Evolutionary conservation across 495 filamentous ascomycete genomes (phyloP).

Genomic region (Glutinoglossum americanum): DNA sequence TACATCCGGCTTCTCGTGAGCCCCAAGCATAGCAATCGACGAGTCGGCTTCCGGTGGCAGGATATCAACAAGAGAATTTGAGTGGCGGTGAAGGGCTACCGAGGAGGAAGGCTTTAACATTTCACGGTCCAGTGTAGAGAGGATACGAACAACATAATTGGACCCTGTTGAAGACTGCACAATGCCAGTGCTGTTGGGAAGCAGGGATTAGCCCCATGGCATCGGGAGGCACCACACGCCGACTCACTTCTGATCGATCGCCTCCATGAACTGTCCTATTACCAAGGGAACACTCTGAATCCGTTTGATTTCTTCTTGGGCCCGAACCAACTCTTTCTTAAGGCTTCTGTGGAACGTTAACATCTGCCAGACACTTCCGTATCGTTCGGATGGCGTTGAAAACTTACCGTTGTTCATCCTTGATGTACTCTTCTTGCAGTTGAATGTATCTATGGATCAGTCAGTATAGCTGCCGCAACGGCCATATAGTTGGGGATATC

Average conservation of each 20-base stretch:
- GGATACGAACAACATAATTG: slow-evolving; percentile 96
- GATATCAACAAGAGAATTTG: slow-evolving; percentile 94
- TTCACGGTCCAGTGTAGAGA: slow-evolving; percentile 96
- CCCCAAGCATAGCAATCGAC: slow-evolving; percentile 92
- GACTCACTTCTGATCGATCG: slow-evolving; percentile 95
- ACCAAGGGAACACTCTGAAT: slow-evolving; percentile 96
- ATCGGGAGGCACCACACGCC: background rate
- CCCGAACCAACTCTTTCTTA: slow-evolving; percentile 89
- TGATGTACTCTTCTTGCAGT: slow-evolving; percentile 98
- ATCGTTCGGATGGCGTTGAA: background rate
- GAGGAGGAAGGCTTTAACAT: slow-evolving; percentile 93
- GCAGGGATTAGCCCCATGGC: background rate
- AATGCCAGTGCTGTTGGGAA: slow-evolving; percentile 58
- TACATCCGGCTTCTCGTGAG: slow-evolving; percentile 93
- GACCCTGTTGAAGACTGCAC: slow-evolving; percentile 95
- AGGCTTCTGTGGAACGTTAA: slow-evolving; percentile 44
- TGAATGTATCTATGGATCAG: slow-evolving; percentile 58
- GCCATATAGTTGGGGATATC: background rate
- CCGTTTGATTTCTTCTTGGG: slow-evolving; percentile 97
- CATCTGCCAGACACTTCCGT: background rate
- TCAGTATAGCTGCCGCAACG: slow-evolving; percentile 12
- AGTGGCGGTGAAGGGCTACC: slow-evolving; percentile 91
- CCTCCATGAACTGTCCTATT: slow-evolving; percentile 99
- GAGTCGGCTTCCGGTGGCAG: slow-evolving; percentile 94
- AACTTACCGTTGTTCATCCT: slow-evolving; percentile 85